A percentile compares a stretch with the other conserved stretches of the same genome.
Evolutionary conservation across 495 filamentous ascomycete genomes (phyloP).

Genomic region (Talaromyces nanjingensis): DNA sequence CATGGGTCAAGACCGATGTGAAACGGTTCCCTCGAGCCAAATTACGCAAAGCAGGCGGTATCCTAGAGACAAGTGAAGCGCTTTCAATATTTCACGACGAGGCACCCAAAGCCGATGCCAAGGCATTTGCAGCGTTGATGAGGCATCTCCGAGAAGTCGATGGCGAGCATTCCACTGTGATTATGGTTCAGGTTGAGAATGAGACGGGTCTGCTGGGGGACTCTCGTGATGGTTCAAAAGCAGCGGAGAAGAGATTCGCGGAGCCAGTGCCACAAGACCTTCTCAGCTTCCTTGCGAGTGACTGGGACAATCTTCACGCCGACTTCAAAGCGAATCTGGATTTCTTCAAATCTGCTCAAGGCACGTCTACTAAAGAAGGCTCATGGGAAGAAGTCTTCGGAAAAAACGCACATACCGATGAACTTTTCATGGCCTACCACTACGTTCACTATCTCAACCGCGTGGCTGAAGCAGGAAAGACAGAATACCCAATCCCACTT

Average conservation of each 20-base stretch:
- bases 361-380: background rate
- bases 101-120: conserved; percentile 25
- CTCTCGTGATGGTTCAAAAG: conserved; percentile 31
- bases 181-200: conserved; percentile 49
- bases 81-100: conserved; percentile 32
- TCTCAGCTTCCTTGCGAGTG: conserved; percentile 19
- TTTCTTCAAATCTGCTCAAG: conserved; percentile 18
- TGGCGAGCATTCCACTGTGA: conserved; percentile 29
- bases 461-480: conserved; percentile 36
- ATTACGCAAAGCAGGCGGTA: conserved; percentile 21
- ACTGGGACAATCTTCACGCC: conserved; percentile 27
- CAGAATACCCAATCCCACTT: conserved; percentile 34
- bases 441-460: conserved; percentile 35
- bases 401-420: conserved; percentile 30
- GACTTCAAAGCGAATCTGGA: conserved; percentile 21
- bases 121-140: conserved; percentile 32
- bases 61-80: conserved; percentile 23
- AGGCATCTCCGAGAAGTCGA: conserved; percentile 34
- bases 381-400: conserved; percentile 38
- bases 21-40: conserved; percentile 35
- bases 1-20: conserved; percentile 38
- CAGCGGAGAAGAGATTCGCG: conserved; percentile 27
- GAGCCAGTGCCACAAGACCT: conserved; percentile 28
- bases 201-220: conserved; percentile 40
- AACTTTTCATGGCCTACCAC: conserved; percentile 47